Conservation (phyloP, 495 filamentous ascomycete genomes). For the Aspergillus ostianus region DNA sequence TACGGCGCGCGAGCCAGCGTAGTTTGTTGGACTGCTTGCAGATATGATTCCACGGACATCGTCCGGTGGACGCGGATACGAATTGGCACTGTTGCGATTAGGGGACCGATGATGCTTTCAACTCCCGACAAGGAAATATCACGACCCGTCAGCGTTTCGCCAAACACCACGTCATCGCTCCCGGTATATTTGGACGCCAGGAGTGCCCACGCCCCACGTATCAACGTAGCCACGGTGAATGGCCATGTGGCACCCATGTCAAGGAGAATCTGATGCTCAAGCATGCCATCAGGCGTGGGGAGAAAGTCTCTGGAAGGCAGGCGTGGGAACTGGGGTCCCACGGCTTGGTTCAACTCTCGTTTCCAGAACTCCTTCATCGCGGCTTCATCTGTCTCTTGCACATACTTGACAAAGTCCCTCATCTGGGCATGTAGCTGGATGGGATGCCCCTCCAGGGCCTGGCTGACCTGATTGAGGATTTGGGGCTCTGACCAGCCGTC, state of each 20-base stretch:
- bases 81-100: constrained; percentile 65
- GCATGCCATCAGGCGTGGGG: constrained; percentile 49
- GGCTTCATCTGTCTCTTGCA: constrained; percentile 33
- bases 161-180: constrained; percentile 56
- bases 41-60: constrained; percentile 28
- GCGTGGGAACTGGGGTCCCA: constrained; percentile 55
- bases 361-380: constrained; percentile 45
- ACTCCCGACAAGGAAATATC: constrained; percentile 47
- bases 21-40: constrained; percentile 51
- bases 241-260: constrained; percentile 33
- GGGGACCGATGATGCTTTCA: constrained; percentile 50
- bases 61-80: constrained; percentile 42
- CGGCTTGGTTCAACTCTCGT: constrained; percentile 47
- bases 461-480: constrained; percentile 53
- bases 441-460: constrained; percentile 25
- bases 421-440: constrained; percentile 30
- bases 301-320: constrained; percentile 55
- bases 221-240: constrained; percentile 56
- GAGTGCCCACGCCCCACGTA: constrained; percentile 63
- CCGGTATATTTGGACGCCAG: constrained; percentile 52
- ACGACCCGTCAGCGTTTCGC: constrained; percentile 55
- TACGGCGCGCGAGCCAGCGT: constrained; percentile 54
- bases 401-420: constrained; percentile 43
- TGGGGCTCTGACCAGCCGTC: constrained; percentile 65
- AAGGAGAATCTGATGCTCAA: constrained; percentile 50